Evolutionary conservation across 106 monocot species (phyloP).

Genomic region (Posidonia australis): DNA sequence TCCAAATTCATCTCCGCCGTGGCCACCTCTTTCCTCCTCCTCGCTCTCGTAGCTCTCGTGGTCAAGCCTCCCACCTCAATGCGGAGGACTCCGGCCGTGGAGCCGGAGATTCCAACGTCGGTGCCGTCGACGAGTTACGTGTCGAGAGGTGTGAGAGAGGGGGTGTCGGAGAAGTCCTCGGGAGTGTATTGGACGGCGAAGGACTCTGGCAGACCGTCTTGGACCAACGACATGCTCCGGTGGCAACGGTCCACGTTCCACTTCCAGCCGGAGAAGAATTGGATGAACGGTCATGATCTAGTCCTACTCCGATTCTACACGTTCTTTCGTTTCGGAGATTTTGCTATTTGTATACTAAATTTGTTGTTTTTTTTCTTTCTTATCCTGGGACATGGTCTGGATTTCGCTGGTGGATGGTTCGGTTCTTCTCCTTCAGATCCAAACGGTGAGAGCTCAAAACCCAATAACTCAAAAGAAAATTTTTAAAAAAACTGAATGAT

Average conservation of each 20-base stretch:
- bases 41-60: not conserved
- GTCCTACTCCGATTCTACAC: not conserved
- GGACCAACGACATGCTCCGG: slow-evolving; percentile 50
- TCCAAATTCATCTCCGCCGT: not conserved
- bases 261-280: slow-evolving; percentile 66
- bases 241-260: slow-evolving; percentile 77
- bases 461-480: not conserved
- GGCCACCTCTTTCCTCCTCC: not conserved
- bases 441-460: slow-evolving; percentile 14
- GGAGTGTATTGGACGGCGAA: slow-evolving; percentile 9
- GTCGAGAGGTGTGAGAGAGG: slow-evolving; percentile 22
- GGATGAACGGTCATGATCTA: slow-evolving; percentile 55
- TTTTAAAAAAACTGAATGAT: not conserved
- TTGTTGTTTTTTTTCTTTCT: slow-evolving; percentile 4
- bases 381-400: not conserved
- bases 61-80: not conserved
- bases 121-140: not conserved
- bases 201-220: slow-evolving; percentile 5
- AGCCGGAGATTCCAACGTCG: not conserved
- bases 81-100: too few relatives aligned
- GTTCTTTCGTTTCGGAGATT: slow-evolving; percentile 9
- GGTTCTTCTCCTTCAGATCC: slow-evolving; percentile 31
- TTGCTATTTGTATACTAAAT: not conserved
- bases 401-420: not conserved
- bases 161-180: slow-evolving; percentile 61